Evolutionary conservation across 768 basidiomycete species (phyloP), one percentile per base, ranked within the genome.

Genomic region (Leccinellum albellum): DNA sequence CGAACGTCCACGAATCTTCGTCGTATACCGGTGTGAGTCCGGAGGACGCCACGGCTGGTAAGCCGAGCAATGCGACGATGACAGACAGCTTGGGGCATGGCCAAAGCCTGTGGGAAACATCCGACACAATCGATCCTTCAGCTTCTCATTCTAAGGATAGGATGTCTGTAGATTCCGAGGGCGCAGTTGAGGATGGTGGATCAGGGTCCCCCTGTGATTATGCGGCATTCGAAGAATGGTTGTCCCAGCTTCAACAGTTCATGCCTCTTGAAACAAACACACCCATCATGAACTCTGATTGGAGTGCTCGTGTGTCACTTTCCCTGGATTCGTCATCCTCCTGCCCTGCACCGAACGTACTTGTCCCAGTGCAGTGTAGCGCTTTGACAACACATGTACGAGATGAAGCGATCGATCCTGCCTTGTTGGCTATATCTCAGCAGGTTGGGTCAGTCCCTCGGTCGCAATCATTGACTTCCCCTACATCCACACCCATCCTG

Each of bases 161-260:
- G 32, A 55, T 46, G 21, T 51, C 40, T 49, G 47, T 56, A 46
- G 54, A 60, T 53, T 48, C 52, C 14, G 63, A 55, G 29, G 48
- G 51, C 50, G 4, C 40, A n/a, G 51, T 50, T 29, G 66, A 57
- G 31, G 59, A 60, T n/a, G 40, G 46, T 35, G 13, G 51, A 35
- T 56, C 42, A 8, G 51, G 17, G 24, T 33, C 20, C 24, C 17
- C 68, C 14, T 62, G 70, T 40, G 80, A 82, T 60, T 72, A 74
- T 50, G 60, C 71, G 21, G 64, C 76, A 12, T 75, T 80, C 58
- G 78, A 83, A 58, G 78, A 74, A 35, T 83, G 80, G 81, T 73
- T 83, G 69, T 76, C 74, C 51, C 75, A 80, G 49, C 70, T 83
- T n/a, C 74, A 81, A 44, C 68, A 74, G 2, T 78, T 81, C 51